A percentile compares a stretch with the other conserved stretches of the same genome.
These are phyloP conservation scores for Sicyos baderoa DNA, from an alignment of 306 rosid species.

Conservation along the genomic window DNA sequence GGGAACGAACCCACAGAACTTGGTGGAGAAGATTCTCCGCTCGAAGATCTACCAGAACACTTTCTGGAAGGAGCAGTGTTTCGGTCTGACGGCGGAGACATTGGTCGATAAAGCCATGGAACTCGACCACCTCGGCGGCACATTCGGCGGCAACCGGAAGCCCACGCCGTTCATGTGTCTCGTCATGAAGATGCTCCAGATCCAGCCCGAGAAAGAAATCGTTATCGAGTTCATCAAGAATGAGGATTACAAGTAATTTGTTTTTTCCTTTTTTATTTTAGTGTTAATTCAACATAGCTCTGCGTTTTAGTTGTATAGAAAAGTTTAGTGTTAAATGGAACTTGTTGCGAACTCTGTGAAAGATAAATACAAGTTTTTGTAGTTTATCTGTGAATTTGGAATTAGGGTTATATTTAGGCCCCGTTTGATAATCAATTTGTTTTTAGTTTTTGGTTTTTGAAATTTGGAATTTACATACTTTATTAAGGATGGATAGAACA, in stretches of 20 bases:
- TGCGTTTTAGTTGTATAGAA: background rate
- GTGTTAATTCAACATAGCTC: background rate
- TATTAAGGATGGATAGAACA: too few species aligned
- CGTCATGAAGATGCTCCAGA: conserved; percentile 95
- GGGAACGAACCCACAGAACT: conserved; percentile 91
- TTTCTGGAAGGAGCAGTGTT: conserved; percentile 96
- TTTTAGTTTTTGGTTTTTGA: too few species aligned
- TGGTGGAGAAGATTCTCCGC: conserved; percentile 91
- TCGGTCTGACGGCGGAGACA: conserved; percentile 93
- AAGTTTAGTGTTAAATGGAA: background rate
- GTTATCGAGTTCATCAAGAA: conserved; percentile 89
- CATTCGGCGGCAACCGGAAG: conserved; percentile 82
- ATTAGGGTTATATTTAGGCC: too few species aligned
- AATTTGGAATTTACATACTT: too few species aligned
- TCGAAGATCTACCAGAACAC: conserved; percentile 87
- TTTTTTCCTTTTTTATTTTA: background rate
- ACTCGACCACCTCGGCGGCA: conserved; percentile 89
- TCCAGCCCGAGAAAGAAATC: conserved; percentile 96
- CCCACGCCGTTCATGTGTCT: conserved; percentile 97
- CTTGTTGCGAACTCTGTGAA: background rate
- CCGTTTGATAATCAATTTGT: too few species aligned
- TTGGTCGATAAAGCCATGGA: conserved; percentile 97
- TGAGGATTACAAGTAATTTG: conserved; percentile 76
- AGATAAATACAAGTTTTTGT: background rate
- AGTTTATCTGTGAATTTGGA: background rate